These are phyloP conservation scores for Sporothrix mexicana DNA, from an alignment of 2,329 filamentous ascomycete genomes.

Conservation along the genomic window DNA sequence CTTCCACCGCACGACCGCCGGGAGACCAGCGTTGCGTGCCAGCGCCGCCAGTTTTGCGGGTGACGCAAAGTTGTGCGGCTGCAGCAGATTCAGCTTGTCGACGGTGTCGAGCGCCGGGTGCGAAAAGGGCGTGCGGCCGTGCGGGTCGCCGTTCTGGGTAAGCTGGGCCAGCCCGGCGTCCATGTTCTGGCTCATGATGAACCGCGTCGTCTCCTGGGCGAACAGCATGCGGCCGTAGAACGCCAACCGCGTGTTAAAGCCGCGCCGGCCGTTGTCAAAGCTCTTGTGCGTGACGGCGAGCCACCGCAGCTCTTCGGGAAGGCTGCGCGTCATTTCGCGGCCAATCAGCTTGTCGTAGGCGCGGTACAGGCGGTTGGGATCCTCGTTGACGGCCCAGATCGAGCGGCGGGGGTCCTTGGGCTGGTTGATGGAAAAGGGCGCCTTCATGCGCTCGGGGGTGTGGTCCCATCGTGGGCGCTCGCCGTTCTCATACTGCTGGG, in stretches of 20 bases:
- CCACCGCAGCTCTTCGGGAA: slow-evolving; percentile 95
- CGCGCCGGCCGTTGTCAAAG: slow-evolving; percentile 92
- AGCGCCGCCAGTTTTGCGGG: slow-evolving; percentile 71
- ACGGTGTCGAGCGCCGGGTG: slow-evolving; percentile 75
- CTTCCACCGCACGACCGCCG: slow-evolving; percentile 79
- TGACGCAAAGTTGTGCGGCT: slow-evolving; percentile 66
- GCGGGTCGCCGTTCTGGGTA: slow-evolving; percentile 37
- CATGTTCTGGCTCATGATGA: slow-evolving; percentile 38
- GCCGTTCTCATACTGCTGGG: slow-evolving; percentile 18
- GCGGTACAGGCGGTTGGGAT: slow-evolving; percentile 74
- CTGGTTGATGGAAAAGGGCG: slow-evolving; percentile 67
- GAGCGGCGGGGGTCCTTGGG: slow-evolving; percentile 60
- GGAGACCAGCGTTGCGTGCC: slow-evolving; percentile 72
- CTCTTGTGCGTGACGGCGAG: slow-evolving; percentile 97
- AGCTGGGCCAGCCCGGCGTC: neutral
- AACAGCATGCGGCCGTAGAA: slow-evolving; percentile 63
- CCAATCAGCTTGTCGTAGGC: slow-evolving; percentile 82
- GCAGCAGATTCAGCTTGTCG: slow-evolving; percentile 68
- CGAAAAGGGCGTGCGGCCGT: slow-evolving; percentile 68
- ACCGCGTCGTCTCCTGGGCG: slow-evolving; percentile 41
- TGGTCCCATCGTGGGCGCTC: slow-evolving; percentile 68
- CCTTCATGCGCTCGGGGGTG: slow-evolving; percentile 73
- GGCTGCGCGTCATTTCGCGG: slow-evolving; percentile 69
- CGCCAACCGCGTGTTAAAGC: slow-evolving; percentile 93
- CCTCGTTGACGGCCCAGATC: slow-evolving; percentile 73